Percentiles rank a stretch among this genome's conserved stretches.
These are phyloP conservation scores for Ceratocystis albifundus DNA, from an alignment of 2,329 filamentous ascomycete species.

Conservation along the genomic window DNA sequence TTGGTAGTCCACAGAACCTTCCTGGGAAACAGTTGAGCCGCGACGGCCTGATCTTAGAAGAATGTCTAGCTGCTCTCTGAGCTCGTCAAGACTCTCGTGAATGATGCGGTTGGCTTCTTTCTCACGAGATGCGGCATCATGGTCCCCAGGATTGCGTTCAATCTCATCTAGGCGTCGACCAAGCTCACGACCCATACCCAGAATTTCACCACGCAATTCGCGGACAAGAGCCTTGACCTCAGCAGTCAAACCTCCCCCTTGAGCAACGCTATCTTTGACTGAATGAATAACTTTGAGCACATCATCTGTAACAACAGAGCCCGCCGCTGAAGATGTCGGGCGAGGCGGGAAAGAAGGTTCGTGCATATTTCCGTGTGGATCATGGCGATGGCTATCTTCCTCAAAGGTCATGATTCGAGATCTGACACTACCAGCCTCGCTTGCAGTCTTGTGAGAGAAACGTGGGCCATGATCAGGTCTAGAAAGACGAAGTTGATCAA, in stretches of 20 bases:
- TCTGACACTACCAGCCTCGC: conserved; percentile 24
- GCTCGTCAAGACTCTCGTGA: conserved; percentile 65
- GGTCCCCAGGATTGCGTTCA: conserved; percentile 24
- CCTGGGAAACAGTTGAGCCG: conserved; percentile 51
- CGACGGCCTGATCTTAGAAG: conserved; percentile 65
- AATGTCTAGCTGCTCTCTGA: conserved; percentile 73
- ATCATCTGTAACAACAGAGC: conserved; percentile 58
- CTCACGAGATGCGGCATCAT: conserved; percentile 1
- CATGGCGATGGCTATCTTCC: conserved; percentile 26
- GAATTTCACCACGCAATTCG: conserved; percentile 79
- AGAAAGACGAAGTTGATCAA: conserved; percentile 29
- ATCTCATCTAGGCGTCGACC: conserved; percentile 73
- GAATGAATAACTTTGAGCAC: conserved; percentile 69
- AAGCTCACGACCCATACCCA: conserved; percentile 88
- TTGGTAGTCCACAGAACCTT: conserved; percentile 57
- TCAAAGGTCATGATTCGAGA: conserved; percentile 34
- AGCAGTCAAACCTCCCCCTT: conserved; percentile 77
- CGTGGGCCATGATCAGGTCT: conserved; percentile 13
- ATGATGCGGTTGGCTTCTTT: conserved; percentile 55
- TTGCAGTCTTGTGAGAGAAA: conserved; percentile 14
- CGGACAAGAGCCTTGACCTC: conserved; percentile 85
- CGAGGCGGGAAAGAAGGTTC: conserved; percentile 18
- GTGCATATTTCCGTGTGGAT: conserved; percentile 13
- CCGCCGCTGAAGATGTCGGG: conserved; percentile 23
- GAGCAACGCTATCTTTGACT: conserved; percentile 82